Conservation (phyloP, 2,329 filamentous ascomycete genomes). For the Colletotrichum eremochloae region DNA sequence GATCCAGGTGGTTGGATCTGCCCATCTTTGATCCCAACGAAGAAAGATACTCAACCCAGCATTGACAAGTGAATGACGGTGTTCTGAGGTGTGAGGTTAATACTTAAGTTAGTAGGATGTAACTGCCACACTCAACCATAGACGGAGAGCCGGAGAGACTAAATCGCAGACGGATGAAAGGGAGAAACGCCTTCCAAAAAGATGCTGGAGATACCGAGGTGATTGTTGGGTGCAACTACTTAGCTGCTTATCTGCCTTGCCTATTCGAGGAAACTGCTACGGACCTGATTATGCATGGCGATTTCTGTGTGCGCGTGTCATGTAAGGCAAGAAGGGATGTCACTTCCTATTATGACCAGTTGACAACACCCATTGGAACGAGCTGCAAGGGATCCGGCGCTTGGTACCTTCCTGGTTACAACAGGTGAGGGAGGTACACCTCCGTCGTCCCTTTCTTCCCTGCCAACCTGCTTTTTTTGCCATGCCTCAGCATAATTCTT, state of each 20-base stretch:
- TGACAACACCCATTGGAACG: slow-evolving; percentile 19
- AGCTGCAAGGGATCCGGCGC: slow-evolving; percentile 24
- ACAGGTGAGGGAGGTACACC: slow-evolving; percentile 12
- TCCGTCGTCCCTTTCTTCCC: slow-evolving; percentile 1
- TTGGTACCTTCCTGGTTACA: slow-evolving; percentile 8
- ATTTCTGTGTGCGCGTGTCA: background rate
- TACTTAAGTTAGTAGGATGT: background rate
- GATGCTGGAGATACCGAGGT: background rate
- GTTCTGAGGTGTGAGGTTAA: slow-evolving; percentile 33
- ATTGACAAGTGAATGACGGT: slow-evolving; percentile 6
- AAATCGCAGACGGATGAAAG: slow-evolving; percentile 7
- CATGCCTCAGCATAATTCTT: slow-evolving; percentile 17
- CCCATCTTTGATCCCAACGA: slow-evolving; percentile 30
- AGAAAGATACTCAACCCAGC: slow-evolving; percentile 15
- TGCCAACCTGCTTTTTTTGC: slow-evolving; percentile 10
- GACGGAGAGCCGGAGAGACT: slow-evolving; percentile 25
- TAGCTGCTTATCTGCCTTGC: background rate
- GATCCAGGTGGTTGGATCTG: slow-evolving; percentile 20
- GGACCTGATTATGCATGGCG: slow-evolving; percentile 8
- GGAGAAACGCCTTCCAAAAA: slow-evolving; percentile 6
- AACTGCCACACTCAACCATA: slow-evolving; percentile 5
- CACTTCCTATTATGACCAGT: slow-evolving; percentile 29
- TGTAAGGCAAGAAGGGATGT: slow-evolving; percentile 21
- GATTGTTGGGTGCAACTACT: slow-evolving; percentile 7
- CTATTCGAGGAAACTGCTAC: background rate